phyloP scores from a whole-genome alignment of 2,329 filamentous ascomycete species.

The Penicillium decumbens region DNA sequence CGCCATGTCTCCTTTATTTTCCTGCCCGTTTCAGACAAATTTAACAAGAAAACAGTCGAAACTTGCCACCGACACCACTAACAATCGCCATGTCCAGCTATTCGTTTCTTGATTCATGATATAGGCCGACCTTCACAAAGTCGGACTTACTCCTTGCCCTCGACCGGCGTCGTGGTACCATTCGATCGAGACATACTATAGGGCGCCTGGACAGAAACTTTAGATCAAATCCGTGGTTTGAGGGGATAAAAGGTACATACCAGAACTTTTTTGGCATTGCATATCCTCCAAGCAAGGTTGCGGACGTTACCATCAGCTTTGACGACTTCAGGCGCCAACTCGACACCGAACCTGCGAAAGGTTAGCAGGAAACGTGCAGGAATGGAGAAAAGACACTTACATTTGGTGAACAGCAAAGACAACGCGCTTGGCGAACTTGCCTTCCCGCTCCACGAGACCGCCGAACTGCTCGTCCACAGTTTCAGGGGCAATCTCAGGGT shows the following conservation, averaged over 20 bases:
- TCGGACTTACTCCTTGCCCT: slow-evolving; percentile 23
- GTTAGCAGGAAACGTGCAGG: slow-evolving; percentile 6
- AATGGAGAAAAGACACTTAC: slow-evolving; percentile 46
- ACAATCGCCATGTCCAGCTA: not conserved
- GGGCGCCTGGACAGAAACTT: slow-evolving; percentile 52
- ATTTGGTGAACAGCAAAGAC: slow-evolving; percentile 94
- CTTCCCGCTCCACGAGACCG: slow-evolving; percentile 74
- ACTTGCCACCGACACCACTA: not conserved
- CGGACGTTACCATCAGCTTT: slow-evolving; percentile 84
- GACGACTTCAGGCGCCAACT: slow-evolving; percentile 89
- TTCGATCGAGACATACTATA: slow-evolving; percentile 66
- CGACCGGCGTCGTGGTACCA: slow-evolving; percentile 57
- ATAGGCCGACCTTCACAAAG: not conserved
- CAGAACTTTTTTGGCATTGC: slow-evolving; percentile 90
- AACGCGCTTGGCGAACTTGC: slow-evolving; percentile 82
- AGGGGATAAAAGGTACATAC: slow-evolving; percentile 50
- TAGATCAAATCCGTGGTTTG: not conserved
- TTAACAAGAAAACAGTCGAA: not conserved
- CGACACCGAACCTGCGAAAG: slow-evolving; percentile 68
- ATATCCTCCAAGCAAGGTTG: slow-evolving; percentile 90
- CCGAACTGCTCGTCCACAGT: slow-evolving; percentile 79
- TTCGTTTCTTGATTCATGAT: not conserved
- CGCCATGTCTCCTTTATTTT: not conserved
- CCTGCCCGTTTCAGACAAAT: not conserved
- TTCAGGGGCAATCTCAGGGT: slow-evolving; percentile 82